These are phyloP conservation scores for Exidia glandulosa DNA, from an alignment of 768 basidiomycete species.

Conservation along the genomic window DNA sequence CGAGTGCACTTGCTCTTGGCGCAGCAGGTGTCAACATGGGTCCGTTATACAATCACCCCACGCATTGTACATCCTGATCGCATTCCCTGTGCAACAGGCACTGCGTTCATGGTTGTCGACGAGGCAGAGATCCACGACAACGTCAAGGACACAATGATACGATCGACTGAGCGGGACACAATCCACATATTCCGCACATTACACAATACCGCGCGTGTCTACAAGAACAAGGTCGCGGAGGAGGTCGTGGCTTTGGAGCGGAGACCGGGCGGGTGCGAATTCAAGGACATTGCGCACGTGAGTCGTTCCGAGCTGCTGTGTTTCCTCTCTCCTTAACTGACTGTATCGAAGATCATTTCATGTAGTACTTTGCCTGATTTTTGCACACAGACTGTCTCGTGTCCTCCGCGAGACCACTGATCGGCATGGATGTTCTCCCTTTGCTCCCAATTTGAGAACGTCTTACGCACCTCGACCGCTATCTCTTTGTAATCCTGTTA, in stretches of 20 bases:
- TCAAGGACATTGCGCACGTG: conserved; percentile 63
- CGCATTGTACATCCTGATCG: not conserved
- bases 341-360: too few relatives aligned
- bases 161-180: conserved; percentile 73
- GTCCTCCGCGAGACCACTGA: too few relatives aligned
- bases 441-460: too few relatives aligned
- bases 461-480: too few relatives aligned
- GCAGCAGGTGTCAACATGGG: conserved; percentile 72
- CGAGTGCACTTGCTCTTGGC: not conserved
- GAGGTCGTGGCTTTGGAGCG: conserved; percentile 81
- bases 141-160: conserved; percentile 84
- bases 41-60: conserved; percentile 8
- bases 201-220: conserved; percentile 74
- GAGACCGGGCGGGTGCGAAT: conserved; percentile 75
- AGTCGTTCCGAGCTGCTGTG: not conserved
- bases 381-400: too few relatives aligned
- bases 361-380: too few relatives aligned
- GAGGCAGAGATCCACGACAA: conserved; percentile 80
- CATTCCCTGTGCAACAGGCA: conserved; percentile 28
- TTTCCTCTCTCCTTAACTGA: too few relatives aligned
- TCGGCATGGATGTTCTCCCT: too few relatives aligned
- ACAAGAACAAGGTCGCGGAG: conserved; percentile 70
- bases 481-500: too few relatives aligned
- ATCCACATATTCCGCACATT: conserved; percentile 85
- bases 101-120: conserved; percentile 85